These are phyloP conservation scores for Cryptosporidium meleagridis DNA, from an alignment of 169 alveolate species.

Conservation along the genomic window DNA sequence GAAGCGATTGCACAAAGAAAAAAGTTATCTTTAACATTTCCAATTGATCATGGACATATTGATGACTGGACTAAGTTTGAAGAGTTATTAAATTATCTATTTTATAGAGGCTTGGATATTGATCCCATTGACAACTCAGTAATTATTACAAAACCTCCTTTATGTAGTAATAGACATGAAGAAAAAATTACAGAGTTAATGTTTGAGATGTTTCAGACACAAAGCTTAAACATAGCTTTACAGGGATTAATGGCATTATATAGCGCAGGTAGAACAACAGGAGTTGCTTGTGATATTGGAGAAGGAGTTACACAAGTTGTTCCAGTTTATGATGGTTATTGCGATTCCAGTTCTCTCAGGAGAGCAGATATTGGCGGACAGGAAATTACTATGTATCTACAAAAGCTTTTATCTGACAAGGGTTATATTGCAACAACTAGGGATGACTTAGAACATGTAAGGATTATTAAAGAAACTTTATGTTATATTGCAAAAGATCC, in stretches of 20 bases:
- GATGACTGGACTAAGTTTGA: conserved; percentile 82
- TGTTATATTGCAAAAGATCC: conserved; percentile 88
- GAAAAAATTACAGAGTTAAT: conserved; percentile 86
- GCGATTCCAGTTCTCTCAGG: conserved; percentile 83
- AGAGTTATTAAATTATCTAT: conserved; percentile 77
- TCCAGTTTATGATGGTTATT: conserved; percentile 90
- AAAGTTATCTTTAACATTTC: conserved; percentile 76
- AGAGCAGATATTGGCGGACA: conserved; percentile 88
- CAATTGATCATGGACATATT: conserved; percentile 83
- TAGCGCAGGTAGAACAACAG: conserved; percentile 89
- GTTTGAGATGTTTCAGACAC: conserved; percentile 84
- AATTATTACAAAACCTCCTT: conserved; percentile 81
- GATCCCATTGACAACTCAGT: conserved; percentile 78
- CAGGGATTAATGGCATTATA: conserved; percentile 88
- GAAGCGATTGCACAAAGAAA: conserved; percentile 80
- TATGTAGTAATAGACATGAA: conserved; percentile 76
- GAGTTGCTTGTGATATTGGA: conserved; percentile 88
- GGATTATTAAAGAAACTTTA: conserved; percentile 84
- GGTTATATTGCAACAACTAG: conserved; percentile 85
- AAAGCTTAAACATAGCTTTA: conserved; percentile 84
- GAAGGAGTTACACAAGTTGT: conserved; percentile 88
- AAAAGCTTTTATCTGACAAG: conserved; percentile 82
- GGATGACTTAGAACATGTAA: conserved; percentile 81
- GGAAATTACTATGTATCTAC: conserved; percentile 87
- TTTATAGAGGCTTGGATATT: conserved; percentile 73